Percentiles rank a stretch among this genome's conserved stretches.
Conservation (phyloP, 2,329 filamentous ascomycete species). For the Colletotrichum phormii region DNA sequence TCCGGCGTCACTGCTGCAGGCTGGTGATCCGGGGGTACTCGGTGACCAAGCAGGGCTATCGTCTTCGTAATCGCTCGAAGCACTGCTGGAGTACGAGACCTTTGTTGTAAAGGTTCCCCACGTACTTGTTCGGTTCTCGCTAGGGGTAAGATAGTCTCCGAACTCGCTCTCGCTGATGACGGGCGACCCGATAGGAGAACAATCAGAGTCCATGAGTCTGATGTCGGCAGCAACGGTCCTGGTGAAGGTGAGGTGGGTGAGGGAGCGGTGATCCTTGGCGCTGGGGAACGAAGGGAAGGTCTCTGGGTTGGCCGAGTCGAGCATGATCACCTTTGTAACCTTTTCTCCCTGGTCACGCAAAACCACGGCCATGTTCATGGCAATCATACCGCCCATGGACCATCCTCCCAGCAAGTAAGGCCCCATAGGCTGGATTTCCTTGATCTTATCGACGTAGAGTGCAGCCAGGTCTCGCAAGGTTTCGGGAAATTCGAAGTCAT, state of each 20-base stretch:
- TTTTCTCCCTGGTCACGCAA: not conserved
- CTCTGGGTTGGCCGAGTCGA: not conserved
- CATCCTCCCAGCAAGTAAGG: not conserved
- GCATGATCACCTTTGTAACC: not conserved
- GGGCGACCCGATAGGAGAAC: not conserved
- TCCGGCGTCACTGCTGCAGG: not conserved
- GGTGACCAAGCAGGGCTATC: not conserved
- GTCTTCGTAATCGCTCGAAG: not conserved
- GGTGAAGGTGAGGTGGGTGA: not conserved
- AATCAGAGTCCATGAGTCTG: not conserved
- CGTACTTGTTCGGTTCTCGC: not conserved
- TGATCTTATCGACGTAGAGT: not conserved
- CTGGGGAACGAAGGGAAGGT: not conserved
- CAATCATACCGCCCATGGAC: not conserved
- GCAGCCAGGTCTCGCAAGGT: not conserved
- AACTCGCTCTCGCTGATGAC: not conserved
- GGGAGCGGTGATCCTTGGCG: not conserved
- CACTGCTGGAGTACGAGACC: not conserved
- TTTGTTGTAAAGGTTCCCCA: not conserved
- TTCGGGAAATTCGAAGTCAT: not conserved
- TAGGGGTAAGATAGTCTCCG: not conserved
- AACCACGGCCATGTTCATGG: not conserved
- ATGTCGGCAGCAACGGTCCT: not conserved
- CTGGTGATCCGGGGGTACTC: not conserved
- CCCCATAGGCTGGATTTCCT: not conserved